Evolutionary conservation across 228 moss, liverwort and hornwort genomes (phyloP), one percentile per base, ranked within the genome.

Genomic region (Sphagnum fallax): DNA sequence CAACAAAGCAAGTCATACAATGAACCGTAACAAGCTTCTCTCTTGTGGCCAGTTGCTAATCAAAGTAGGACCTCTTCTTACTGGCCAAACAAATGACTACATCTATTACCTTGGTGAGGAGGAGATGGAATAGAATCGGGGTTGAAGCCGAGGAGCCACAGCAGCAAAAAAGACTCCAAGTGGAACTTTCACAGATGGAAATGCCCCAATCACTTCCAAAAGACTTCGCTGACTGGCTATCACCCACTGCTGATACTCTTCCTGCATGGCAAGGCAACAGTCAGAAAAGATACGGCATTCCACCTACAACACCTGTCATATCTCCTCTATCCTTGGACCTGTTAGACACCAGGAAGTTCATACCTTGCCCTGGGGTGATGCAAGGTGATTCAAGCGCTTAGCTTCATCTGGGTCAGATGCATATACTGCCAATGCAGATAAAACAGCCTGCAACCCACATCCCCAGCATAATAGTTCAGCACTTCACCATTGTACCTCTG

Each of bases 111-210:
- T 82, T 2, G 97, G 90, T 5, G 97, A 93, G n/a, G 97, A 98
- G 0, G 97, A 98, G 62, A 93, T 98, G 52, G 97, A 98, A 73
- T 98, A 93, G 65, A 85, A 98, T 32, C 93, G 80, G 4, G 93
- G 90, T 65, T 87, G 76, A 10, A 93, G 62, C 8, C 91, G 90
- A 7, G 93, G 83, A 5, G 91, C 77, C 6, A 93, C 93, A 60
- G 85, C 82, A 0, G 93, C 93, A 80, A 93, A 98, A 76, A 98
- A 98, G 10, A 87, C 93, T 50, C 97, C 89, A 5, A 93, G 71
- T 0, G 93, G 90, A 0, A 93, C 16, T 50, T 79, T 85, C 69
- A 98, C 81, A 0, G 93, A 91, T 6, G 89, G 88, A 14, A 91
- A 98, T 6, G 81, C 88, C 8, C 74, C 70, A 79, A 93, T 61